These are phyloP conservation scores for Paramyrothecium roridum DNA, from an alignment of 2,329 filamentous ascomycete species.

Conservation along the genomic window DNA sequence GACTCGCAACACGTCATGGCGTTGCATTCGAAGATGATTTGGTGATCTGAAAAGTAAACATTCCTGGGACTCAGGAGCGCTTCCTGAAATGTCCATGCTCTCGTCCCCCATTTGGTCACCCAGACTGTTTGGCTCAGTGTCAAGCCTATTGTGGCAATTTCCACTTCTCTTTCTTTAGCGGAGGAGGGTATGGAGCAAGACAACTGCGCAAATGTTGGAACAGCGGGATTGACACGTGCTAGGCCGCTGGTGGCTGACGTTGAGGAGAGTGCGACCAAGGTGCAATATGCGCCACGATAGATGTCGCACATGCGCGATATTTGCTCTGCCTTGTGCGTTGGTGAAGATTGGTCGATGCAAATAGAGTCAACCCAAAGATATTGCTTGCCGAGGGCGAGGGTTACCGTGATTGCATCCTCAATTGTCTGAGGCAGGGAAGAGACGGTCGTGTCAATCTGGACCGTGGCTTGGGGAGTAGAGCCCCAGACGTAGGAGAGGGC, in stretches of 20 bases:
- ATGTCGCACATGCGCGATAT: slow-evolving; percentile 2
- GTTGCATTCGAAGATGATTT: not conserved
- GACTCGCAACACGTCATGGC: not conserved
- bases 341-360: slow-evolving; percentile 3
- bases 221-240: not conserved
- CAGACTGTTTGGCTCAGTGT: not conserved
- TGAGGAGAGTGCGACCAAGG: slow-evolving; percentile 1
- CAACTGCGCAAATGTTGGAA: not conserved
- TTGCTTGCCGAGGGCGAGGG: not conserved
- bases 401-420: slow-evolving; percentile 4
- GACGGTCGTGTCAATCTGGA: not conserved
- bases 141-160: not conserved
- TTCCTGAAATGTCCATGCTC: slow-evolving; percentile 6
- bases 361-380: slow-evolving; percentile 7
- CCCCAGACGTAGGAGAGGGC: slow-evolving; percentile 10
- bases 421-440: slow-evolving; percentile 4
- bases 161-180: not conserved
- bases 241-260: not conserved
- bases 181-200: not conserved
- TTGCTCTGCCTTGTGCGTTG: not conserved
- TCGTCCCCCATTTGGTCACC: not conserved
- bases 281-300: not conserved
- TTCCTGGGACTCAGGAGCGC: not conserved
- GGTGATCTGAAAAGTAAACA: not conserved
- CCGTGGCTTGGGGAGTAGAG: not conserved